phyloP scores from a whole-genome alignment of 768 basidiomycete species.

The Russula griseocarnosa region DNA sequence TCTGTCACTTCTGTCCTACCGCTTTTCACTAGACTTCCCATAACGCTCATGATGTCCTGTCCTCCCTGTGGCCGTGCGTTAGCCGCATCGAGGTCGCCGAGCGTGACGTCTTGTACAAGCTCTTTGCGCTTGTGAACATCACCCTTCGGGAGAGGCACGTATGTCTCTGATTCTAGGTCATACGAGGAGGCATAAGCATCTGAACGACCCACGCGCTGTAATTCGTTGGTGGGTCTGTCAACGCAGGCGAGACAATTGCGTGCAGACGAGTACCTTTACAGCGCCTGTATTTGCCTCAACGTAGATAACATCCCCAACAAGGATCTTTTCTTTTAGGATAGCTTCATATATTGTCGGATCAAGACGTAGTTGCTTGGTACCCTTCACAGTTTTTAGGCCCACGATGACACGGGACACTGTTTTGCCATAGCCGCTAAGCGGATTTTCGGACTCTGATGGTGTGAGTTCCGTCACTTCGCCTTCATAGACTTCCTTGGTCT shows the following conservation, averaged over 20 bases:
- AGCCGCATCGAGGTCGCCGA: constrained; percentile 93
- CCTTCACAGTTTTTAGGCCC: constrained; percentile 82
- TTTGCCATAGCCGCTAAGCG: constrained; percentile 95
- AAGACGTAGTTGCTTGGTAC: constrained; percentile 88
- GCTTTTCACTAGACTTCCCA: constrained; percentile 86
- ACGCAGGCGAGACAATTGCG: background rate
- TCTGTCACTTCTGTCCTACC: constrained; percentile 96
- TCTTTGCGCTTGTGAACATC: constrained; percentile 96
- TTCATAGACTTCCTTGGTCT: constrained; percentile 98
- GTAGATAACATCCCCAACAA: constrained; percentile 95
- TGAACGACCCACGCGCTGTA: constrained; percentile 88
- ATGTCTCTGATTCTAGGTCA: constrained; percentile 97
- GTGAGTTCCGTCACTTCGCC: constrained; percentile 98
- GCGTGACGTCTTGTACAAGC: constrained; percentile 89
- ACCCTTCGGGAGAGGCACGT: constrained; percentile 95
- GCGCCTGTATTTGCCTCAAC: constrained; percentile 92
- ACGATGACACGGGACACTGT: constrained; percentile 98
- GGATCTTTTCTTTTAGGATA: constrained; percentile 94
- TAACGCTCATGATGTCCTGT: constrained; percentile 98
- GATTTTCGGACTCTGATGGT: constrained; percentile 95
- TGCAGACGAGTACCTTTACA: constrained; percentile 64
- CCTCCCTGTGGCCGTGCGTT: constrained; percentile 95
- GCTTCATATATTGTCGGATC: constrained; percentile 97
- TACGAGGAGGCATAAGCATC: constrained; percentile 97
- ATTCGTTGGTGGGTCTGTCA: background rate